phyloP scores from a whole-genome alignment of 106 monocot species.

The Ottelia alismoides region DNA sequence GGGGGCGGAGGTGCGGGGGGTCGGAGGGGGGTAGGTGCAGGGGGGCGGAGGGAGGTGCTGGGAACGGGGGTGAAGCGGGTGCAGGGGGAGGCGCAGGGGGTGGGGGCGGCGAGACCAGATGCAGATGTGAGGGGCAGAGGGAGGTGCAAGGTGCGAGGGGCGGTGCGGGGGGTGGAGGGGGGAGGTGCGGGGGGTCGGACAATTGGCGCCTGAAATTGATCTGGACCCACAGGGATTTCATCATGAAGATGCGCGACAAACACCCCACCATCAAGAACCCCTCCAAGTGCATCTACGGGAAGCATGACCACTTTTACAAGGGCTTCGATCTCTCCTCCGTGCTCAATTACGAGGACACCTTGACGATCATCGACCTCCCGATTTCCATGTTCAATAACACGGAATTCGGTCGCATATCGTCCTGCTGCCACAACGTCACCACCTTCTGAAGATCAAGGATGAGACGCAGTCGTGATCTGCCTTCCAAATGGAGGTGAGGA shows the following conservation, averaged over 20 bases:
- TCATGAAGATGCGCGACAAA: slow-evolving; percentile 49
- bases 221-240: slow-evolving; percentile 74
- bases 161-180: too few relatives aligned
- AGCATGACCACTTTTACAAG: slow-evolving; percentile 47
- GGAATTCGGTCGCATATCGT: slow-evolving; percentile 36
- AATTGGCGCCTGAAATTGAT: slow-evolving; percentile 79
- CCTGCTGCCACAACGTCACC: slow-evolving; percentile 82
- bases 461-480: slow-evolving; percentile 40
- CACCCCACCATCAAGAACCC: slow-evolving; percentile 27
- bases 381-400: slow-evolving; percentile 35
- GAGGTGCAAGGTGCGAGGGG: too few relatives aligned
- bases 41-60: too few relatives aligned
- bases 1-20: too few relatives aligned
- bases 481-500: slow-evolving; percentile 77
- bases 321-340: slow-evolving; percentile 61
- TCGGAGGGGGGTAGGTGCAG: too few relatives aligned
- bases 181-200: too few relatives aligned
- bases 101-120: too few relatives aligned
- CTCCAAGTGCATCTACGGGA: slow-evolving; percentile 49
- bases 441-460: slow-evolving; percentile 66
- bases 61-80: too few relatives aligned
- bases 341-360: slow-evolving; percentile 37
- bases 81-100: too few relatives aligned
- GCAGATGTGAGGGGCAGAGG: too few relatives aligned
- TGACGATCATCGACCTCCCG: slow-evolving; percentile 70